Conservation (phyloP, 441 rosid genomes). For the Pelargonium myrrhifolium region DNA sequence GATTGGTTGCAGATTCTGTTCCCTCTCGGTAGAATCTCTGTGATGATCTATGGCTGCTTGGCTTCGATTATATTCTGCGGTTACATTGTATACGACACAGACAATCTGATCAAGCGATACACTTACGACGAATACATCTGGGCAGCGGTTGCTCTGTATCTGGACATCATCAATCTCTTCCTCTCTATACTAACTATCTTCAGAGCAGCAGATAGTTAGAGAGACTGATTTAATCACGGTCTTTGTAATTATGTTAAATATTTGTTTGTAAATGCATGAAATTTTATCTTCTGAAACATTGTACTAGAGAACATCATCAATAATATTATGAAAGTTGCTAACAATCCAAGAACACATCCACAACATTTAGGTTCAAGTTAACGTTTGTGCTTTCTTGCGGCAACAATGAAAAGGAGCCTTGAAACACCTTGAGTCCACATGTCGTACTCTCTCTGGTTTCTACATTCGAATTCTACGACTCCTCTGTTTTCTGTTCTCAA, state of each 20-base stretch:
- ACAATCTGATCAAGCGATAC: constrained; percentile 74
- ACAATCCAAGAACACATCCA: no score
- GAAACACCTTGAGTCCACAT: constrained; percentile 91
- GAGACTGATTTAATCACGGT: neutral
- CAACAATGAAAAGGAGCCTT: constrained; percentile 68
- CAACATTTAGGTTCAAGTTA: no score
- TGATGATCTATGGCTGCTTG: constrained; percentile 67
- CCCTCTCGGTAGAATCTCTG: constrained; percentile 64
- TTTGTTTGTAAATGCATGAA: no score
- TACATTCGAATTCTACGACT: constrained; percentile 73
- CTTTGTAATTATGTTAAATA: no score
- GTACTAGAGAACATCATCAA: no score
- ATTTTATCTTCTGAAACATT: no score
- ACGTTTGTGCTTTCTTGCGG: constrained; percentile 52
- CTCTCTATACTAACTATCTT: constrained; percentile 50
- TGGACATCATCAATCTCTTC: constrained; percentile 73
- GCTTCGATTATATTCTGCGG: constrained; percentile 75
- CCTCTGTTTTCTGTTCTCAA: constrained; percentile 58
- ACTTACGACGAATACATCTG: constrained; percentile 74
- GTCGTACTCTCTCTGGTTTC: constrained; percentile 76
- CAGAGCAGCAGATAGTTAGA: constrained; percentile 50
- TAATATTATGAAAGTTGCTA: no score
- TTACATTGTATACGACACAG: constrained; percentile 72
- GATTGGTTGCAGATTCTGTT: constrained; percentile 55
- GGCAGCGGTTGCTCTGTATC: constrained; percentile 66